Conservation (phyloP, 1,284 basidiomycete species). For the Ustilago hordei region DNA sequence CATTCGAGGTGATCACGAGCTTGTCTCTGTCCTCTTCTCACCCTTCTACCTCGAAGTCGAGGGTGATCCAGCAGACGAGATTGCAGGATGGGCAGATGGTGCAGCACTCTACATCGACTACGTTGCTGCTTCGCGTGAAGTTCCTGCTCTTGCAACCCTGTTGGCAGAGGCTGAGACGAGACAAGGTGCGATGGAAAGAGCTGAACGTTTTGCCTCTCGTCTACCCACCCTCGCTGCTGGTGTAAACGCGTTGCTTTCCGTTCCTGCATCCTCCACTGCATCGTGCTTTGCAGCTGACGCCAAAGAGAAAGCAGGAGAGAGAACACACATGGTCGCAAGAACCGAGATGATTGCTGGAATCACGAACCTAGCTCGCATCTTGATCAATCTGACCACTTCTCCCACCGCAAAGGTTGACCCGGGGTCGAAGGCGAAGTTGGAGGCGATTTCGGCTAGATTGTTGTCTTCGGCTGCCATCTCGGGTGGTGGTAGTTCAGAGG, state of each 20-base stretch:
- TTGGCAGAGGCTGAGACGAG: conserved; percentile 68
- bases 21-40: conserved; percentile 81
- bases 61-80: conserved; percentile 67
- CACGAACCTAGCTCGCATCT: conserved; percentile 68
- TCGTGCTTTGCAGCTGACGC: conserved; percentile 4
- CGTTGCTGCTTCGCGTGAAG: conserved; percentile 72
- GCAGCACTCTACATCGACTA: conserved; percentile 64
- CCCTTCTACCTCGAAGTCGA: conserved; percentile 78
- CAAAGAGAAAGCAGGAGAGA: conserved; percentile 70
- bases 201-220: conserved; percentile 73
- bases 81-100: conserved; percentile 66
- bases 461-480: conserved; percentile 15
- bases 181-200: conserved; percentile 30
- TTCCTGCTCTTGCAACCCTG: conserved; percentile 73
- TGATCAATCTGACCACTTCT: conserved; percentile 25
- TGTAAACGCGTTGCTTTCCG: conserved; percentile 68
- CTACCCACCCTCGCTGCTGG: conserved; percentile 75
- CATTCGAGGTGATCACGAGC: conserved; percentile 80
- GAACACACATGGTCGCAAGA: conserved; percentile 77
- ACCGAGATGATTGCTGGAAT: conserved; percentile 79
- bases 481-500: conserved; percentile 7
- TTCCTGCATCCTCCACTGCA: conserved; percentile 4
- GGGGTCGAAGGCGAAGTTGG: conserved; percentile 12
- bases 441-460: conserved; percentile 16
- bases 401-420: background rate